Evolutionary conservation across 2,329 filamentous ascomycete species (phyloP), one percentile per base, ranked within the genome.

Genomic region (Septoria petroselini): DNA sequence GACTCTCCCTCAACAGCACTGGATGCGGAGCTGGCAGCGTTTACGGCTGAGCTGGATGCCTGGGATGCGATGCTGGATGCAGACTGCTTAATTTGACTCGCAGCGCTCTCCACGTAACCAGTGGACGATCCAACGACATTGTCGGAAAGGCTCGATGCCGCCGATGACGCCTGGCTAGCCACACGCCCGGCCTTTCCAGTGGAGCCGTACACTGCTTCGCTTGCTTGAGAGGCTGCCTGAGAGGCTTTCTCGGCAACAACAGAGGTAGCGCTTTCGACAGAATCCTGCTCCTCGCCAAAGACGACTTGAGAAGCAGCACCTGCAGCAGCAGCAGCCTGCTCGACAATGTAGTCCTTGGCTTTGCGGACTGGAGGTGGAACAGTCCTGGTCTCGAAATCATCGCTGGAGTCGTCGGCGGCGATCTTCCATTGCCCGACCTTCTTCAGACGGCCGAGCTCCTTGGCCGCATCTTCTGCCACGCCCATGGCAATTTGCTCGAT

Each of bases 361-460:
- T 73, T 73, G 48, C 70, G 69, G 2, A 70, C 81, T 15, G 80
- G 78, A 7, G 77, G 71, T 42, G 82, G 79, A 62, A 86, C 79
- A 12, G 73, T 73, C 42, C 84, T 83, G 38, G 80, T 82, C 40
- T 85, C 83, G 62, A 95, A 97, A 65, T 95, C 83, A 43, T 93
- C 83, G 9, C 81, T 84, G 2, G 78, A 73, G 66, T 97, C 91
- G 29, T 77, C 73, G 6, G 87, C 83, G 30, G 78, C 76, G 33
- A 95, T 80, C 73, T 97, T 97, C 84, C 86, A 94, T 52, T 78
- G 78, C 6, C 86, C 87, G 50, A 93, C 86, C 57, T 91, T 83
- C 77, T 93, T 95, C 25, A 98, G 75, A 34, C 84, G 79, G 27
- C 77, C 78, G 19, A 98, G 78, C 66, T 97, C 88, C 62, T 82